Evolutionary conservation across 495 filamentous ascomycete genomes (phyloP).

Genomic region (Penicillium ochrochloron): DNA sequence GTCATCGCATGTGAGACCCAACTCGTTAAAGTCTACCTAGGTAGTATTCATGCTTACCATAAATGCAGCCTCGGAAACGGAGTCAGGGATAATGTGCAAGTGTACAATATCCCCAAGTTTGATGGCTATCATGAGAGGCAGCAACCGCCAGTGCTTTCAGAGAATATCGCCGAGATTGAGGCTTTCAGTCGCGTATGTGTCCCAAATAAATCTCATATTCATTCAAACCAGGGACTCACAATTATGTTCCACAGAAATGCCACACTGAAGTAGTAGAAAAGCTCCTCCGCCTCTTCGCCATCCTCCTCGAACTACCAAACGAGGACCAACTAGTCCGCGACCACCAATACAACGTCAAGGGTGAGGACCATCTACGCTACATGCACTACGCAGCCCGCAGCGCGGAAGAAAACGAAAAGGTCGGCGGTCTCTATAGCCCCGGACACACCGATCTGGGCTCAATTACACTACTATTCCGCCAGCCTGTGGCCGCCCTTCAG

Average conservation of each 20-base stretch:
- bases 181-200: constrained; percentile 45
- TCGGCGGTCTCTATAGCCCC: constrained; percentile 37
- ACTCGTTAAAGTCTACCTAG: neutral
- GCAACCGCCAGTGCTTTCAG: constrained; percentile 43
- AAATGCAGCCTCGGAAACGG: constrained; percentile 45
- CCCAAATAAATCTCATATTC: neutral
- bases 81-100: constrained; percentile 53
- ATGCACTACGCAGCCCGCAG: constrained; percentile 55
- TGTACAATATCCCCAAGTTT: constrained; percentile 59
- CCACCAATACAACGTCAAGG: constrained; percentile 52
- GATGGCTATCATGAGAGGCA: constrained; percentile 46
- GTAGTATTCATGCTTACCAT: neutral
- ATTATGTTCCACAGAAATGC: constrained; percentile 41
- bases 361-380: constrained; percentile 57
- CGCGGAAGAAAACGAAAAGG: constrained; percentile 46
- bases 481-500: constrained; percentile 57
- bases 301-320: constrained; percentile 54
- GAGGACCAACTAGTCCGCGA: constrained; percentile 53
- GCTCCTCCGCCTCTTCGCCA: constrained; percentile 56
- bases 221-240: neutral
- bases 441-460: constrained; percentile 49
- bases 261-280: constrained; percentile 54
- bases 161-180: constrained; percentile 42
- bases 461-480: constrained; percentile 49
- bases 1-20: constrained; percentile 44